Base-by-base conservation (phyloP, 2,329 filamentous ascomycete species). In the Colletotrichum kahawae region DNA sequence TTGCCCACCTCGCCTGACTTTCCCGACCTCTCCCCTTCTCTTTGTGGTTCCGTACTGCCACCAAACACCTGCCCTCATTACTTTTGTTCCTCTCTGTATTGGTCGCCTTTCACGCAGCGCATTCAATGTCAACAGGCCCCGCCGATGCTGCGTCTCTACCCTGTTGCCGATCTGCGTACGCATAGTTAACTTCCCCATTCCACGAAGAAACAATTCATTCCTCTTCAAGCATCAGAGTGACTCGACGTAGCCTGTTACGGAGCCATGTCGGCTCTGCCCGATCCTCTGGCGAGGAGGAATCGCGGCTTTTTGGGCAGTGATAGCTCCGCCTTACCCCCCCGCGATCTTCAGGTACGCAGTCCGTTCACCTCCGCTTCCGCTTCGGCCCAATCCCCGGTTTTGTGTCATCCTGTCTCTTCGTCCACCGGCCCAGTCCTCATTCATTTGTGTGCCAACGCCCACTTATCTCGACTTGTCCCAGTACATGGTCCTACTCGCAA, bases 281-380 rank as follows among this genome's bases (percentile, higher is more conserved):
- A 84, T 67, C 78, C 74, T 76, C 65, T 31, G 3, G 29, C 18
- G 51, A 74, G 74, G 71, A 83, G 82, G 63, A 90, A 90, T 75
- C 87, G 88, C 73, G 88, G 88, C 54, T 90, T 88, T 76, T 81
- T 90, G 60, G 88, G 88, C 76, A 82, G 83, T 51, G 87, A 89
- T 79, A 89, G 87, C 81, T 88, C 87, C 76, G 88, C 87, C n/a
- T 80, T 90, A 54, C 79, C 87, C n/a, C 79, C 86, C 5, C 85
- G 87, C 77, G 88, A 90, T 82, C 82, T 83, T 56, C 87, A 88
- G 83, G 88, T 86, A 81, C 78, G 85, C 80, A 71, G 21, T 63
- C 60, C 70, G 9, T 34, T 48, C 33, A 12, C 60, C 34, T 63
- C 34, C 57, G 24, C 54, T 29, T n/a, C 31, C 57, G 10, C 5